Evolutionary conservation across 2,329 filamentous ascomycete species (phyloP), one percentile per base, ranked within the genome.

Genomic region (Xylariales sp.): DNA sequence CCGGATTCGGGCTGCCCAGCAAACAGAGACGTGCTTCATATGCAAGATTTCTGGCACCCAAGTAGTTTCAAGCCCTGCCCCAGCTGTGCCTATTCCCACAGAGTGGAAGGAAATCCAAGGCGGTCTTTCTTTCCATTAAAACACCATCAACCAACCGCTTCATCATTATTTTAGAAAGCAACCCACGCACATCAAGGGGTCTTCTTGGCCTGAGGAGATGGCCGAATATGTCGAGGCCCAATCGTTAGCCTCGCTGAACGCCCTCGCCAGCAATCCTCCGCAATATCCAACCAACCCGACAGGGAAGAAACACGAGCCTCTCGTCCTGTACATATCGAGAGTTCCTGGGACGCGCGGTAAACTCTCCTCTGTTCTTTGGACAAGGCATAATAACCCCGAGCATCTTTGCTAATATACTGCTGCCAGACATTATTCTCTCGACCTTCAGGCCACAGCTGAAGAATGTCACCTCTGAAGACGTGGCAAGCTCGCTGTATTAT

Each of bases 311-410:
- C 76, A 83, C 45, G 79, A 88, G 34, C 81, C 88, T 4, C 62
- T 97, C 35, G 81, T 83, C 3, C 75, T 98, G 28, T 98, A 98
- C 63, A 94, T 98, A 48, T 88, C 91, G 24, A 74, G 91, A 48
- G 91, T 98, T 1, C 93, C 93, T 1, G 91, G 91, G 16, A 95
- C 86, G 46, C 80, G 82, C 81, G 88, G 88, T 90, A 69, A 38
- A 34, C 41, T 40, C 44, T 42, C 40, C 39, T 15, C 32, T 34
- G 28, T 24, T 12, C 27, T 23, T 34, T 32, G 20, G 25, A 19
- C 40, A 13, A 15, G 16, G 8, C 29, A 45, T 54, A 37, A 52
- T 45, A 16, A 23, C 28, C 29, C n/a, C n/a, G n/a, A n/a, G n/a
- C n/a, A n/a, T n/a, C n/a, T n/a, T n/a, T n/a, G n/a, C n/a, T n/a